phyloP scores from a whole-genome alignment of 2,329 filamentous ascomycete species.

The Pseudogymnoascus sp. region DNA sequence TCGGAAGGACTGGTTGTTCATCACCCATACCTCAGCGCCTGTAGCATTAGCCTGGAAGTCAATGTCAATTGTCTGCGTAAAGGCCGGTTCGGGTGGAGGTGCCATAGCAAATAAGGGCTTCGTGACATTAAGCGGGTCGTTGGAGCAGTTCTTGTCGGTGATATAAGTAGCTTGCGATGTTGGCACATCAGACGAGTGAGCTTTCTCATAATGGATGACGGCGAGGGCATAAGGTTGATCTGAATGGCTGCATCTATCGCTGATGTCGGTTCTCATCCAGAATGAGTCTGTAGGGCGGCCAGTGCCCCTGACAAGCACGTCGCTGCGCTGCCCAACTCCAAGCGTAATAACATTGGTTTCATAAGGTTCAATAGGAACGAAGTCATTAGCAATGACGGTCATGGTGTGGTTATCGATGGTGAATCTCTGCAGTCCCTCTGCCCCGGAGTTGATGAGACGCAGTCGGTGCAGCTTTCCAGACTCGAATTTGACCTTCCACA shows the following conservation, averaged over 20 bases:
- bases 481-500: conserved; percentile 32
- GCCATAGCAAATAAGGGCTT: conserved; percentile 12
- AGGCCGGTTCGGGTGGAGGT: conserved; percentile 11
- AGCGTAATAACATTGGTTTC: conserved; percentile 40
- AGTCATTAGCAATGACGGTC: conserved; percentile 58
- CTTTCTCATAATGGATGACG: conserved; percentile 55
- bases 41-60: conserved; percentile 39
- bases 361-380: conserved; percentile 46
- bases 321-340: conserved; percentile 44
- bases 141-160: neutral
- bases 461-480: conserved; percentile 37
- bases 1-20: conserved; percentile 42
- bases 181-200: conserved; percentile 42
- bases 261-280: conserved; percentile 25
- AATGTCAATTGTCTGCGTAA: conserved; percentile 27
- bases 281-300: neutral
- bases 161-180: conserved; percentile 28
- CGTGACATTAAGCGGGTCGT: neutral
- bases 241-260: conserved; percentile 37
- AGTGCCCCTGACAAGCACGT: conserved; percentile 31
- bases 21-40: conserved; percentile 38
- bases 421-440: conserved; percentile 37
- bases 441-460: conserved; percentile 39
- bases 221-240: conserved; percentile 47
- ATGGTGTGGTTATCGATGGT: conserved; percentile 42